Evolutionary conservation across 2,329 filamentous ascomycete genomes (phyloP).

Genomic region (Talaromyces verruculosus): DNA sequence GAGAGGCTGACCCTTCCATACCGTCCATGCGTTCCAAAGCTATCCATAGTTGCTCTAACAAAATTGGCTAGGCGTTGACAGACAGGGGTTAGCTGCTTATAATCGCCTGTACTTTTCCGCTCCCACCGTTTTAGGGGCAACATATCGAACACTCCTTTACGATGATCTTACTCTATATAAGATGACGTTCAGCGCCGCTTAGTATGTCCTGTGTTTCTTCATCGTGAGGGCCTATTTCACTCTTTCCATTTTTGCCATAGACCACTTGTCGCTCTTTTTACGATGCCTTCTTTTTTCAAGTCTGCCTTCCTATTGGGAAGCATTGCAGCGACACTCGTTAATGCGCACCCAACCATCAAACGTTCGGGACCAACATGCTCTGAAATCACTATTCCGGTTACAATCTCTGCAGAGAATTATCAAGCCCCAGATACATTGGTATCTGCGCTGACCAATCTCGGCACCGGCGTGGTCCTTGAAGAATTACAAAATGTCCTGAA

Average conservation of each 20-base stretch:
- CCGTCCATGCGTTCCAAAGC: not conserved
- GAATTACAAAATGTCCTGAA: conserved; percentile 8
- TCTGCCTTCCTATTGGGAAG: not conserved
- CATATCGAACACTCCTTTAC: not conserved
- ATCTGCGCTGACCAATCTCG: not conserved
- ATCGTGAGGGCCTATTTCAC: not conserved
- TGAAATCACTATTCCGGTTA: not conserved
- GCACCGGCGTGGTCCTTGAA: not conserved
- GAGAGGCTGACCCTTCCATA: not conserved
- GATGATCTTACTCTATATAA: not conserved
- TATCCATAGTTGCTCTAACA: not conserved
- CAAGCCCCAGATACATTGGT: not conserved
- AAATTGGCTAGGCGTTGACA: not conserved
- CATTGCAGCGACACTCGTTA: not conserved
- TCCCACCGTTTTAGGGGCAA: not conserved
- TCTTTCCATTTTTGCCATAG: not conserved
- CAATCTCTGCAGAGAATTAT: not conserved
- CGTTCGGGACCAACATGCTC: not conserved
- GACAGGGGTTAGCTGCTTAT: not conserved
- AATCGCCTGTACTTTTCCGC: not conserved
- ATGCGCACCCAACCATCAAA: not conserved
- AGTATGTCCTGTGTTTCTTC: not conserved
- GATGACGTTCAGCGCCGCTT: not conserved
- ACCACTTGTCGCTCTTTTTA: not conserved
- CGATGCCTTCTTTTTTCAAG: not conserved